Percentiles rank a stretch among this genome's conserved stretches.
Conservation (phyloP, 192 early-diverging fungal genomes). For the Umbelopsis sp. region DNA sequence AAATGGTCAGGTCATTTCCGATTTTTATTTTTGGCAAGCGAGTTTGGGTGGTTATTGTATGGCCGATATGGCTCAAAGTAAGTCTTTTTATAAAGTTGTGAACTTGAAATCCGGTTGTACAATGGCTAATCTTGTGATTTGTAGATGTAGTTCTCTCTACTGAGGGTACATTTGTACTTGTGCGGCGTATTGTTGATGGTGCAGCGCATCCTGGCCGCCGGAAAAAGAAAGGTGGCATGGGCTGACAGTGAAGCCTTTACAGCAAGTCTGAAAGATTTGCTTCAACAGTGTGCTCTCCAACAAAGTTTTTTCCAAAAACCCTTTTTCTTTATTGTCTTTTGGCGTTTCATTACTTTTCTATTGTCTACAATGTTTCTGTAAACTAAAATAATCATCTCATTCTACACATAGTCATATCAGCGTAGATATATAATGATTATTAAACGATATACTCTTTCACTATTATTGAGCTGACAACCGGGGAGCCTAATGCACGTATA, state of each 20-base stretch:
- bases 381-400: no score
- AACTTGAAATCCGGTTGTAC: not conserved
- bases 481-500: no score
- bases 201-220: conserved; percentile 40
- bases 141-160: conserved; percentile 36
- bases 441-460: no score
- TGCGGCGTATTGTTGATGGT: conserved; percentile 40
- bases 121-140: not conserved
- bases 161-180: conserved; percentile 30
- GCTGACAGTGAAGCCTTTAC: conserved; percentile 28
- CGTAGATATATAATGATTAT: no score
- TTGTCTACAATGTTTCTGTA: no score
- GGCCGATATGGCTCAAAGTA: conserved; percentile 42
- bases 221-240: conserved; percentile 44
- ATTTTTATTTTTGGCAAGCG: conserved; percentile 45
- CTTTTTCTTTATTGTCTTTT: no score
- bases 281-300: no score
- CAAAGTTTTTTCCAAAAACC: no score
- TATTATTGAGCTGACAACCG: no score
- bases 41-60: conserved; percentile 44
- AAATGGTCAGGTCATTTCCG: conserved; percentile 24
- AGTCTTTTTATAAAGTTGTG: conserved; percentile 1
- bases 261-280: not conserved
- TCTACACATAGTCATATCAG: no score
- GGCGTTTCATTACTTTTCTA: no score